phyloP scores from a whole-genome alignment of 2,329 filamentous ascomycete genomes.

The Fusarium marasasianum region DNA sequence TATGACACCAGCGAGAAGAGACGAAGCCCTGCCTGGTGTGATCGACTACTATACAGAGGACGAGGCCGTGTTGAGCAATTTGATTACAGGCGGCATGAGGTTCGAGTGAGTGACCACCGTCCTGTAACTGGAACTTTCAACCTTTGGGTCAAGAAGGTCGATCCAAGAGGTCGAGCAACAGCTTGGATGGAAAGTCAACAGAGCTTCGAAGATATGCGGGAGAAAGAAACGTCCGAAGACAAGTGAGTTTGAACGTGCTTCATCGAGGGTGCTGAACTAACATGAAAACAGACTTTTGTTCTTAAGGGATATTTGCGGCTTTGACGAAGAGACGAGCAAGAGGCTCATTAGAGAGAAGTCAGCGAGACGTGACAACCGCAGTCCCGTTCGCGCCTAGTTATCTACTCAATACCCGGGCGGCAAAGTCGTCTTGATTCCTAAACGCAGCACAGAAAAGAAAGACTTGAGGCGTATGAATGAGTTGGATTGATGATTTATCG shows the following conservation, averaged over 20 bases:
- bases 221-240: slow-evolving; percentile 73
- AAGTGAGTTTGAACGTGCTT: slow-evolving; percentile 68
- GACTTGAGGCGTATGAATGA: slow-evolving; percentile 15
- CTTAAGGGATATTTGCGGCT: slow-evolving; percentile 62
- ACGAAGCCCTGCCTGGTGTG: slow-evolving; percentile 94
- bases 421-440: background rate
- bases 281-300: slow-evolving; percentile 56
- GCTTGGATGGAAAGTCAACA: slow-evolving; percentile 79
- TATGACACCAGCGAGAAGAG: slow-evolving; percentile 97
- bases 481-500: slow-evolving; percentile 29
- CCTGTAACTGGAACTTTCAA: slow-evolving; percentile 89
- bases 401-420: background rate
- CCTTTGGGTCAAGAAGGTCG: slow-evolving; percentile 84
- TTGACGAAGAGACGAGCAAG: slow-evolving; percentile 62
- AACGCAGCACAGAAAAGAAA: background rate
- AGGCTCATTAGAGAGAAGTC: slow-evolving; percentile 56
- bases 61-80: slow-evolving; percentile 84
- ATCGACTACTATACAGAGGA: slow-evolving; percentile 88
- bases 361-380: slow-evolving; percentile 40
- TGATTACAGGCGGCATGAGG: slow-evolving; percentile 89
- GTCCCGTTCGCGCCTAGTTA: slow-evolving; percentile 37
- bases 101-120: slow-evolving; percentile 89
- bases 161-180: slow-evolving; percentile 69
- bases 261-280: slow-evolving; percentile 30
- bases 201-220: slow-evolving; percentile 77